Evolutionary conservation across 2,329 filamentous ascomycete genomes (phyloP), one percentile per base, ranked within the genome.

Genomic region (Nakataea oryzae): DNA sequence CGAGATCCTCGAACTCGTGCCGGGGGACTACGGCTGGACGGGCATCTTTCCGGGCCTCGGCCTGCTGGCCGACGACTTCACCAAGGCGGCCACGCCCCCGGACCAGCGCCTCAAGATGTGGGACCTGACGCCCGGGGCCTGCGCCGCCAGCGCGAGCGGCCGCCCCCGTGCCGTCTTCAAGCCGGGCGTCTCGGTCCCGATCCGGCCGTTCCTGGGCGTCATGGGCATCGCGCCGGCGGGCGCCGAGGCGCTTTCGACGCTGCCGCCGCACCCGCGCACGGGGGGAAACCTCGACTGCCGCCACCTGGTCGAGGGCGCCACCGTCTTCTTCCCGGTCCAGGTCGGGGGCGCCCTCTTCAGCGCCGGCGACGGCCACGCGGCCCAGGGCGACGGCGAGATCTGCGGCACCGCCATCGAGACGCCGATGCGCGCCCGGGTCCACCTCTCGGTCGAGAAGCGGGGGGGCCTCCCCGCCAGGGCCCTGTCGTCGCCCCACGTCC

Each of bases 331-430:
- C 1, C 80, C 80, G 17, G 75, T 82, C 14, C 75, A 80, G 66
- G 76, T 76, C 0, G 65, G 74, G 3, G 81, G 81, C 0, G 81
- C 79, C 0, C 70, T 82, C 14, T 81, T 83, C 67, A 81, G 78
- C 67, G 81, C 79, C 64, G 80, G 80, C 47, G 80, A 84, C 66
- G 80, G 79, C 0, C 81, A 83, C 67, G 79, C 79, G 3, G 79
- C 79, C 0, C 80, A 83, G 66, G 80, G 81, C 3, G 79, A 82
- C 63, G 81, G 81, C 3, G 81, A 83, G 65, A 77, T 83, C 27
- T 82, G 80, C 65, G 80, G 81, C 7, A 81, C 79, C n/a, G 81
- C 81, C 8, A 80, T 83, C 65, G 81, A 83, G 72, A 82, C 80
- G 29, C 75, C 79, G 1, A 62, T 62, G 61, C 28, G 47, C 63